A percentile compares a stretch with the other conserved stretches of the same genome.
These are phyloP conservation scores for Chenopodium formosanum DNA, from an alignment of 148 eudicot species.

Conservation along the genomic window DNA sequence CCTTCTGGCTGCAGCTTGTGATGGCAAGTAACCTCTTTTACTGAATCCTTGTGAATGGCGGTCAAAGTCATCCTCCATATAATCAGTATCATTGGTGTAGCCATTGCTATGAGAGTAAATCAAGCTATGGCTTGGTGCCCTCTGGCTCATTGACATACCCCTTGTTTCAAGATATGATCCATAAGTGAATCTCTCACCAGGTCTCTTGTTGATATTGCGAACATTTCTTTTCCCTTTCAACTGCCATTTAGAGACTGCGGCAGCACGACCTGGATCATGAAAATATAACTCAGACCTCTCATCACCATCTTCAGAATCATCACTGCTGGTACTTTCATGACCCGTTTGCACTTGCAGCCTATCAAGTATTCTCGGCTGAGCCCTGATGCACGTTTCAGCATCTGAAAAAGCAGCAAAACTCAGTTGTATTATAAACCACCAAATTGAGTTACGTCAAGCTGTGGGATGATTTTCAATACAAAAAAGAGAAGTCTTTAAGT, in stretches of 20 bases:
- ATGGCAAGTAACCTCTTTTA: conserved; percentile 32
- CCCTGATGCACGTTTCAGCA: conserved; percentile 44
- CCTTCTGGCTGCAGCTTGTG: conserved; percentile 41
- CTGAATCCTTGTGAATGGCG: conserved; percentile 37
- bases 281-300: conserved; percentile 41
- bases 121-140: conserved; percentile 26
- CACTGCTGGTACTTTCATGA: conserved; percentile 62
- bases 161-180: conserved; percentile 37
- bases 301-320: conserved; percentile 50
- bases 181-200: conserved; percentile 32
- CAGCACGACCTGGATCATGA: conserved; percentile 35
- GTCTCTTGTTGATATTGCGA: conserved; percentile 55
- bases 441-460: neutral
- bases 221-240: conserved; percentile 81
- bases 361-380: conserved; percentile 49
- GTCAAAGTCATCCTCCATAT: conserved; percentile 40
- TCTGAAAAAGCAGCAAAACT: conserved; percentile 45
- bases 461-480: neutral
- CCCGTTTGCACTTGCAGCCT: conserved; percentile 45
- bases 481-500: neutral
- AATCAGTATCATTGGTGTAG: conserved; percentile 42
- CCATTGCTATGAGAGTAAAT: conserved; percentile 44
- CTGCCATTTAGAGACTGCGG: conserved; percentile 78
- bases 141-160: conserved; percentile 34
- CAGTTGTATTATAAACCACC: conserved; percentile 3